Base-by-base conservation (phyloP, 2,329 filamentous ascomycete species). In the Zarea fungicola region DNA sequence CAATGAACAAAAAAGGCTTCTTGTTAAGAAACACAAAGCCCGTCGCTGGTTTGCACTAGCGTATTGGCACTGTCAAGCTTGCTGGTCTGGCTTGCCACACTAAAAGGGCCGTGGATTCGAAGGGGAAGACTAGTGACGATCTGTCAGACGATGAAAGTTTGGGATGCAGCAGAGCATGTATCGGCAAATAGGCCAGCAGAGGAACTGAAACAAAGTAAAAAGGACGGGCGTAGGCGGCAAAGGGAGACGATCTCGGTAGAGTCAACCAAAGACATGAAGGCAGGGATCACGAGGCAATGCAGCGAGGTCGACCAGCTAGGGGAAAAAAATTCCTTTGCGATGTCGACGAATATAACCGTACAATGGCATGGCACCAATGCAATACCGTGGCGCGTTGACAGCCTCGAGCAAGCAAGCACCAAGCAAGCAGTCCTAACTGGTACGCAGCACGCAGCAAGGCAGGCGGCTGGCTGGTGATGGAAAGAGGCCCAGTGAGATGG, bases 51-150 rank as follows among this genome's bases (percentile, higher is more conserved):
- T 28, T 45, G 42, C 32, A 25, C 42, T 45, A 45, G 34, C 42
- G 34, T 31, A 45, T 45, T 21, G 21, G 32, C 42, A 14, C 42
- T 35, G 22, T 47, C n/a, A 32, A 47, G 36, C 19, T 40, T 34
- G 43, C 25, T 14, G 7, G 22, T 26, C 42, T 32, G 28, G 40
- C 40, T 54, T 26, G 63, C 43, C 36, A 49, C 41, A 29, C 19
- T 36, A 35, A 25, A 13, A 26, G 26, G 31, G 14, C n/a, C 16
- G 36, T 18, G 21, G 36, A 41, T 18, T 14, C 26, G 46, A 21
- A 26, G 28, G 6, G 10, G 23, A 35, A 49, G 19, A 36, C 46
- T 49, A 49, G 46, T 28, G 46, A 42, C 46, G 46, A 49, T 49
- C 46, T 35, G 46, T 49, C 46, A 49, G 46, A 49, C 46, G 46